These are phyloP conservation scores for Apocynum venetum DNA, from an alignment of 257 asterid genomes.

Conservation along the genomic window DNA sequence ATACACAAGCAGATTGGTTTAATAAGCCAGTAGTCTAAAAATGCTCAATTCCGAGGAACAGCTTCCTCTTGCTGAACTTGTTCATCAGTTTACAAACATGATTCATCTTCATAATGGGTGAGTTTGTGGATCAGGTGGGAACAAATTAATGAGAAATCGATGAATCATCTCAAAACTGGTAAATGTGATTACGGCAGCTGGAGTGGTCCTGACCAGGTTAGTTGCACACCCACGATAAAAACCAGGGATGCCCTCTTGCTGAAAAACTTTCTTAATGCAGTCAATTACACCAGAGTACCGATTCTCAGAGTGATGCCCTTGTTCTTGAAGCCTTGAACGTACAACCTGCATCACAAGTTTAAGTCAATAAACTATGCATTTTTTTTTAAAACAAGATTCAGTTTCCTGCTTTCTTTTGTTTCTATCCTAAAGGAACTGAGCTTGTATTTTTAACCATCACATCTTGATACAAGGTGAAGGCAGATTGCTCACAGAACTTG, in stretches of 20 bases:
- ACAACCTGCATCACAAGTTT: constrained; percentile 57
- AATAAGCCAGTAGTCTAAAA: not conserved
- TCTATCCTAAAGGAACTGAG: not conserved
- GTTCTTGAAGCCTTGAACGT: constrained; percentile 96
- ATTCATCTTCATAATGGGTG: constrained; percentile 42
- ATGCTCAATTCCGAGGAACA: not conserved
- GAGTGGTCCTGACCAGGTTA: constrained; percentile 86
- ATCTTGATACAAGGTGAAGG: not conserved
- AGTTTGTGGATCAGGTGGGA: constrained; percentile 69
- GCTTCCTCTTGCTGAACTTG: constrained; percentile 1
- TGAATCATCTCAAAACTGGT: constrained; percentile 99
- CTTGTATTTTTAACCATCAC: not conserved
- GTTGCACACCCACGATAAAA: constrained; percentile 96
- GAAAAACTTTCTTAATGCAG: constrained; percentile 71
- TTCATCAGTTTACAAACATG: not conserved
- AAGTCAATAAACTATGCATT: not conserved
- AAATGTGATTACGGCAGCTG: constrained; percentile 94
- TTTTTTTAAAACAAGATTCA: not conserved
- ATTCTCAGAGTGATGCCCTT: constrained; percentile 90
- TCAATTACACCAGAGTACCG: constrained; percentile 79
- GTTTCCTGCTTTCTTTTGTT: not conserved
- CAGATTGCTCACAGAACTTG: not conserved
- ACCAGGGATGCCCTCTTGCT: constrained; percentile 73
- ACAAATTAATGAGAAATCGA: constrained; percentile 62
- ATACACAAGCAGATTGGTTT: not conserved